Evolutionary conservation across 768 basidiomycete species (phyloP), one percentile per base, ranked within the genome.

Genomic region (Leccinum pellstonianum): DNA sequence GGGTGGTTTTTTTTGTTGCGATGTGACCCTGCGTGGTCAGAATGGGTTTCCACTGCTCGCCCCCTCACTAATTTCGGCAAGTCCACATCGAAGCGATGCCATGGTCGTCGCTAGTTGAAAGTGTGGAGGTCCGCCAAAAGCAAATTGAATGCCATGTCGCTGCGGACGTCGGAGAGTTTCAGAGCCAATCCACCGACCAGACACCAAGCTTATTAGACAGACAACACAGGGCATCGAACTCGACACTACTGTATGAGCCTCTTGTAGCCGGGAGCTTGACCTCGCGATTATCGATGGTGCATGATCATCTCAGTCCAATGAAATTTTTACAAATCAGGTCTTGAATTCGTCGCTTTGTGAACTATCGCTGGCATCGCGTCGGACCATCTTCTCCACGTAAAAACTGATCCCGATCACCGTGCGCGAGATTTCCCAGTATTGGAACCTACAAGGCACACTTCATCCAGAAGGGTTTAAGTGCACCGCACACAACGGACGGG

Each of bases 351-450:
- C 33, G 25, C 33, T 19, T 27, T 33, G 41, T 58, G 54, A 57
- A 29, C 23, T 51, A 52, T 58, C 55, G 57, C 38, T 58, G 49
- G 52, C 54, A 61, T 56, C 38, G 48, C 48, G 54, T 60, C 59
- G 59, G 53, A 47, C 46, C 4, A 14, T n/a, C 55, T 62, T 67
- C 68, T 62, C 66, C 63, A 68, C 68, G 66, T 69, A 70, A 70
- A 64, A 25, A 9, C 35, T 51, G 61, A 65, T 55, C 37, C 61
- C 58, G 61, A 70, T 53, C 21, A 52, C 58, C 59, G 47, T 56
- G 41, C 47, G 38, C 23, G 31, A 60, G 46, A 61, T 56, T 58
- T 37, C 37, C 58, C 57, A 38, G 59, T 59, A 52, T 41, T 62
- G 57, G 57, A 59, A 64, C 51, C 46, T 55, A 47, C 51, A 52